Conservation (phyloP, 768 basidiomycete genomes). For the Amanita rimosa region DNA sequence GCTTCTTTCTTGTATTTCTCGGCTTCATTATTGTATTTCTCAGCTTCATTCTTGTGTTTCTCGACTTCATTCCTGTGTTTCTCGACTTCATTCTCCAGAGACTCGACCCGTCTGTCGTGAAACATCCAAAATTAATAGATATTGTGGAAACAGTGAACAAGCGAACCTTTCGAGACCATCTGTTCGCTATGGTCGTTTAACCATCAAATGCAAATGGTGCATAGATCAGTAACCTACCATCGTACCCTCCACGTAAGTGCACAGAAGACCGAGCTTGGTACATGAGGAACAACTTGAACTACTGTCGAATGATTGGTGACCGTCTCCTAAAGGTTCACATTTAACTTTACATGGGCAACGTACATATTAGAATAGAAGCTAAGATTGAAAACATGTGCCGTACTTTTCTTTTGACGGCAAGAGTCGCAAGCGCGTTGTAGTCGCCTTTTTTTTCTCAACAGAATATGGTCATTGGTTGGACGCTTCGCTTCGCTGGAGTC, state of each 20-base stretch:
- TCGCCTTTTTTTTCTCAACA: constrained; percentile 52
- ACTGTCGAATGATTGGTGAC: constrained; percentile 55
- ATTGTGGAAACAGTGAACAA: not conserved
- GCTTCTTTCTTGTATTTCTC: constrained; percentile 48
- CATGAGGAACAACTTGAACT: constrained; percentile 61
- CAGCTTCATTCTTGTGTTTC: constrained; percentile 43
- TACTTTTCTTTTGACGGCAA: constrained; percentile 77
- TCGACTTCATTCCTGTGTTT: constrained; percentile 47
- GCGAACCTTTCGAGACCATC: constrained; percentile 51
- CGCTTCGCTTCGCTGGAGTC: constrained; percentile 31
- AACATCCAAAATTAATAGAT: not conserved
- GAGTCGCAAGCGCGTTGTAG: constrained; percentile 75
- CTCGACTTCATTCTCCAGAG: constrained; percentile 44
- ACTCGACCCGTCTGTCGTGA: constrained; percentile 38
- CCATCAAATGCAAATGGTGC: not conserved
- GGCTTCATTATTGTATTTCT: constrained; percentile 39
- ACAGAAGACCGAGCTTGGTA: constrained; percentile 46
- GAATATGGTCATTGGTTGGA: constrained; percentile 12
- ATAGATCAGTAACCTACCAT: constrained; percentile 33
- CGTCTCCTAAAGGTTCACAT: constrained; percentile 57
- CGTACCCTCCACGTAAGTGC: constrained; percentile 58
- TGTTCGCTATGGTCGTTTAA: constrained; percentile 26
- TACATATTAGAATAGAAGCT: not conserved
- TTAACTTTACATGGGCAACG: constrained; percentile 22
- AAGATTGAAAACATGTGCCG: constrained; percentile 11